Base-by-base conservation (phyloP, 2,329 filamentous ascomycete genomes). In the Thielaviopsis euricoi region DNA sequence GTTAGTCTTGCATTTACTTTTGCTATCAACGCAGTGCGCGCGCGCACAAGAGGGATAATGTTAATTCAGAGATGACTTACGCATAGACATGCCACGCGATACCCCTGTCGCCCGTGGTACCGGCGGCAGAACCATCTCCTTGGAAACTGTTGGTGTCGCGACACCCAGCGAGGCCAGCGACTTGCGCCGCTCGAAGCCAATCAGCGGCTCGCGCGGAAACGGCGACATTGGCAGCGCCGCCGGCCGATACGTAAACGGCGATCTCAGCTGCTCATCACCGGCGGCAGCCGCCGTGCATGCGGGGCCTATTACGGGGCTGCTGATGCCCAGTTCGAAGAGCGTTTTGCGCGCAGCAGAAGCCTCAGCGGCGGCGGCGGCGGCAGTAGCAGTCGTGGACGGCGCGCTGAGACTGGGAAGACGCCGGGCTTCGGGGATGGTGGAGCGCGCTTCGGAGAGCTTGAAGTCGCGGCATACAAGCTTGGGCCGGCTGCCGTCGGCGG, bases 391-490 rank as follows among this genome's bases (percentile, higher is more conserved):
- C 33, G 13, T 29, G 33, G 29, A 25, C 43, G 4, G 40, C 40
- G 33, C 13, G 55, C 53, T 50, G n/a, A 25, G 22, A 23, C 48
- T 12, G 13, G 55, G 58, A 9, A 60, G 52, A 19, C 33, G 52
- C 22, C 58, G 58, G 29, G 52, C 58, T 19, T 55, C 67, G 1
- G 72, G 71, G n/a, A 78, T 67, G 0, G 73, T 75, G 9, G 71
- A 68, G 52, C 73, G 70, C 10, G 81, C 66, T 60, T 73, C 68
- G 25, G 73, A 68, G 15, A 80, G 66, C 60, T 80, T 71, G 60
- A 82, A 77, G 19, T 70, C 72, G 29, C 77, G 71, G 62, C 73
- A 71, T 19, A 82, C 68, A 0, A 75, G 62, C 61, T 79, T 74
- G 1, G 76, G 69, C 53, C 71, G 68, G 1, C 72, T 70, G 4